Percentiles rank a stretch among this genome's conserved stretches.
Evolutionary conservation across 2,329 filamentous ascomycete genomes (phyloP).

Genomic region (Exophiala sp.): DNA sequence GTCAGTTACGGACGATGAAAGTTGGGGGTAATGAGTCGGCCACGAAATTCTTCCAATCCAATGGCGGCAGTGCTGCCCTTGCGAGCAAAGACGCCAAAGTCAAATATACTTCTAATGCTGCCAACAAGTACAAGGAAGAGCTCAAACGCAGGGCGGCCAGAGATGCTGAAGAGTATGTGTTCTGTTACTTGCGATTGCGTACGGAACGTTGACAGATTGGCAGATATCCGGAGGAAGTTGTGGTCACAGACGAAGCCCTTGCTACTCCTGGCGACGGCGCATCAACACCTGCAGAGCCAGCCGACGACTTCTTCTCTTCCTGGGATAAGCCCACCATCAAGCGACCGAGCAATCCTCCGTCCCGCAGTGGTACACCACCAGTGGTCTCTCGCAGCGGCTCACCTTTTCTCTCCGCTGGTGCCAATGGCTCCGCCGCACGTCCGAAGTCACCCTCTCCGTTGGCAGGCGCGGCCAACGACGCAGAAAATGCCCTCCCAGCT

Average conservation of each 20-base stretch:
- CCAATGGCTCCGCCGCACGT: constrained; percentile 67
- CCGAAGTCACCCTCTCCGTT: constrained; percentile 66
- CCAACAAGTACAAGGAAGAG: constrained; percentile 97
- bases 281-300: constrained; percentile 71
- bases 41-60: constrained; percentile 96
- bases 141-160: constrained; percentile 77
- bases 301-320: constrained; percentile 91
- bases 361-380: constrained; percentile 81
- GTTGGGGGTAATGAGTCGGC: constrained; percentile 97
- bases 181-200: not conserved
- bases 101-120: constrained; percentile 92
- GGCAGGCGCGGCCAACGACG: constrained; percentile 56
- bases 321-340: constrained; percentile 99
- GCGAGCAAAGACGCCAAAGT: constrained; percentile 96
- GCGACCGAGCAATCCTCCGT: constrained; percentile 88
- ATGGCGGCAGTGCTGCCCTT: constrained; percentile 88
- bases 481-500: constrained; percentile 50
- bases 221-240: constrained; percentile 80
- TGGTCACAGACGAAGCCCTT: constrained; percentile 69
- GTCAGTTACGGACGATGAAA: constrained; percentile 95
- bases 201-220: constrained; percentile 24
- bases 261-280: constrained; percentile 61
- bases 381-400: constrained; percentile 76
- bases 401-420: constrained; percentile 77
- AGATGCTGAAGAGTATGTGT: constrained; percentile 76